phyloP scores from a whole-genome alignment of 768 basidiomycete genomes.

The Cyclocybe aegerita region DNA sequence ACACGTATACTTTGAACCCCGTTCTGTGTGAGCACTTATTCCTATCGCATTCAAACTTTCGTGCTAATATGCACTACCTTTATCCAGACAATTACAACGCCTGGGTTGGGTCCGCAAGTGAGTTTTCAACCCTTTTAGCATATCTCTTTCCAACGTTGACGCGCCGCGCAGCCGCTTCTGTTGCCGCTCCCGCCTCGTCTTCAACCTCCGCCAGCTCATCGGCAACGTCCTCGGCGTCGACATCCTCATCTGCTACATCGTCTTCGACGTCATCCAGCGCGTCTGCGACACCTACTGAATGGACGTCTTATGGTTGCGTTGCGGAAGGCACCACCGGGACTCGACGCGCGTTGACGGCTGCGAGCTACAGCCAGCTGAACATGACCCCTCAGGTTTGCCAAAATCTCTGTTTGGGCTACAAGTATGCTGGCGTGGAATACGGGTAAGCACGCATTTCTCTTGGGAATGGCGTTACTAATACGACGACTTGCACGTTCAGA shows the following conservation, averaged over 20 bases:
- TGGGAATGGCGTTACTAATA: background rate
- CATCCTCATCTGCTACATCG: conserved; percentile 15
- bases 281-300: conserved; percentile 13
- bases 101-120: conserved; percentile 51
- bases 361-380: conserved; percentile 14
- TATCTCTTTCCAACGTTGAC: background rate
- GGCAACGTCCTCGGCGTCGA: conserved; percentile 8
- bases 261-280: conserved; percentile 13
- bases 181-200: background rate
- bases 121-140: conserved; percentile 8
- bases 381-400: conserved; percentile 26
- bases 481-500: background rate
- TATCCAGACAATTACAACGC: conserved; percentile 62
- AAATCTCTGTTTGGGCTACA: conserved; percentile 21
- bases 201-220: conserved; percentile 8
- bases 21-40: conserved; percentile 29
- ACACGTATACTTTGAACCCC: conserved; percentile 35
- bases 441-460: conserved; percentile 7
- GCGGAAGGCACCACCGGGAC: conserved; percentile 21
- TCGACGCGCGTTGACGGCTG: conserved; percentile 25
- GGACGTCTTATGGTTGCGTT: conserved; percentile 28
- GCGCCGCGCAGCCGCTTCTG: conserved; percentile 10
- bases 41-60: background rate
- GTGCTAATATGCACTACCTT: conserved; percentile 8
- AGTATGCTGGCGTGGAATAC: conserved; percentile 24